Evolutionary conservation across 2,329 filamentous ascomycete species (phyloP).

Genomic region (Cercospora sesami): DNA sequence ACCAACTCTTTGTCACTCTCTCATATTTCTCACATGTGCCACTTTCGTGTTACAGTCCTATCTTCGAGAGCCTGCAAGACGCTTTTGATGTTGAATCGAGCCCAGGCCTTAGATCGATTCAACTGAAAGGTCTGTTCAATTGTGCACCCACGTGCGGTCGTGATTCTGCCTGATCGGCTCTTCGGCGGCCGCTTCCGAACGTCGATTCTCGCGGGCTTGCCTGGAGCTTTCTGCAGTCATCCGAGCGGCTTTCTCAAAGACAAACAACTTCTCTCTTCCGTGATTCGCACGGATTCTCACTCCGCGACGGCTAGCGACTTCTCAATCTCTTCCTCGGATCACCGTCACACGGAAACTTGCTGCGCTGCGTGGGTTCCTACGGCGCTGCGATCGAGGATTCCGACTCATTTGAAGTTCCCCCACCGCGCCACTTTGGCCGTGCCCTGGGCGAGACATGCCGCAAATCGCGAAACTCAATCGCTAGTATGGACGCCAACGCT

Average conservation of each 20-base stretch:
- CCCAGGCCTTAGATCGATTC: too few species aligned
- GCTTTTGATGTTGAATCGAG: background rate
- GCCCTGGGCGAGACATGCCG: constrained; percentile 13
- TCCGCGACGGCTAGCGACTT: background rate
- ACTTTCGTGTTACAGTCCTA: background rate
- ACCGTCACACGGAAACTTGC: background rate
- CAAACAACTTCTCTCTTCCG: background rate
- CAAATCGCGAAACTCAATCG: constrained; percentile 13
- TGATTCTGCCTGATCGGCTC: background rate
- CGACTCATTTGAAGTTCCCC: background rate
- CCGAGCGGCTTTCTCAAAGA: background rate
- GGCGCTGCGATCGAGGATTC: background rate
- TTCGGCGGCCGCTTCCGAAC: constrained; percentile 1
- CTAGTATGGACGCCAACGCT: constrained; percentile 19
- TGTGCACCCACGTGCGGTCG: background rate
- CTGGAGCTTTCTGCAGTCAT: background rate
- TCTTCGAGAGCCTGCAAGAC: background rate
- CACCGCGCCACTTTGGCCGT: background rate
- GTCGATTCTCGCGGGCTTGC: background rate
- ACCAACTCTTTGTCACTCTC: constrained; percentile 34
- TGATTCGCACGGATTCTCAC: background rate
- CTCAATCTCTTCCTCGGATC: background rate
- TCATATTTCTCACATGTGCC: background rate
- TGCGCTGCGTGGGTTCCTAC: background rate
- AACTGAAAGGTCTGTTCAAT: background rate